Conservation (phyloP, 2,329 filamentous ascomycete species). For the Mariannaea sp. region DNA sequence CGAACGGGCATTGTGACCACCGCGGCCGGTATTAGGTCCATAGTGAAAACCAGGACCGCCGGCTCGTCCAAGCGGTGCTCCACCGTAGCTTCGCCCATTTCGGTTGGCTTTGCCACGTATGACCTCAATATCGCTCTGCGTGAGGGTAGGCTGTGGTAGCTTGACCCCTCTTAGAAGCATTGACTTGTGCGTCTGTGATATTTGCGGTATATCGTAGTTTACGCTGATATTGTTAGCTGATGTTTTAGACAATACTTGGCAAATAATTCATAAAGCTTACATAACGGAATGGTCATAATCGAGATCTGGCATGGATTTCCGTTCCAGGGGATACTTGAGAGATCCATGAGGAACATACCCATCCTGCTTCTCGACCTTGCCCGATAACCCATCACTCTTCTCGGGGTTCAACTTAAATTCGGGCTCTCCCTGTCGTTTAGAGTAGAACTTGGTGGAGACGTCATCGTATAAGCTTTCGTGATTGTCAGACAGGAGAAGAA, state of each 20-base stretch:
- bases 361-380: constrained; percentile 80
- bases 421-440: constrained; percentile 75
- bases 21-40: constrained; percentile 34
- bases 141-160: constrained; percentile 72
- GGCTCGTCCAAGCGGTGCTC: constrained; percentile 34
- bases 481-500: constrained; percentile 80
- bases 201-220: constrained; percentile 79
- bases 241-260: neutral
- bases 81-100: constrained; percentile 42
- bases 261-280: constrained; percentile 52
- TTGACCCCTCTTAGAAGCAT: constrained; percentile 88
- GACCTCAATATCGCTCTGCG: constrained; percentile 74
- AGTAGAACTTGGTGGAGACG: constrained; percentile 84
- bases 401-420: constrained; percentile 76
- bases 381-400: constrained; percentile 77
- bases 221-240: constrained; percentile 62
- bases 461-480: constrained; percentile 83
- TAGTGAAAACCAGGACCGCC: constrained; percentile 38
- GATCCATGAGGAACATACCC: constrained; percentile 83
- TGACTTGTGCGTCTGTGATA: constrained; percentile 80
- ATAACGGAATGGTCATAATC: constrained; percentile 87
- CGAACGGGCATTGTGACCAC: constrained; percentile 25
- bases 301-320: constrained; percentile 72
- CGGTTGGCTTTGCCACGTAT: constrained; percentile 69
- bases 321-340: constrained; percentile 76